phyloP scores from a whole-genome alignment of 2,329 filamentous ascomycete species.

The Aspergillus jensenii region DNA sequence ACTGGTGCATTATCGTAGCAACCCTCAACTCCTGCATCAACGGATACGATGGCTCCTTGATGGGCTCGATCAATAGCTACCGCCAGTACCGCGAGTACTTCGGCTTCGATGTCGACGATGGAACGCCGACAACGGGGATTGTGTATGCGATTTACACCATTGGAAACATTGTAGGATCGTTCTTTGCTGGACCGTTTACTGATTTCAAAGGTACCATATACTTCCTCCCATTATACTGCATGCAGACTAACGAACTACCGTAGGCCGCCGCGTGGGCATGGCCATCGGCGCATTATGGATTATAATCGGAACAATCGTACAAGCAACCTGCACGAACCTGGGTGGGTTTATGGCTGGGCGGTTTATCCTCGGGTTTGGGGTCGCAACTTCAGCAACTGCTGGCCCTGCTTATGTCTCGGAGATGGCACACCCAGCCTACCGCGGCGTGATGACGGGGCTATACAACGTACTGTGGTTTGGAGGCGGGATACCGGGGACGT shows the following conservation, averaged over 20 bases:
- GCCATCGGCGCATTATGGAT: conserved; percentile 26
- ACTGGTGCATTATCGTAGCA: conserved; percentile 42
- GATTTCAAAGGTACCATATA: conserved; percentile 35
- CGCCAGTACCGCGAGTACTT: conserved; percentile 47
- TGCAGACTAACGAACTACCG: neutral
- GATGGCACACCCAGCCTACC: conserved; percentile 37
- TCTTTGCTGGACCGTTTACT: conserved; percentile 44
- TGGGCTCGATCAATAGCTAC: conserved; percentile 51
- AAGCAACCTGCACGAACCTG: conserved; percentile 25
- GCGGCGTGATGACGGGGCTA: conserved; percentile 40
- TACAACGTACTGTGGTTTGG: conserved; percentile 47
- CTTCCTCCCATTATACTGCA: no score
- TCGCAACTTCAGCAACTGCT: conserved; percentile 25
- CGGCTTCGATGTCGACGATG: conserved; percentile 37
- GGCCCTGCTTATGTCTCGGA: conserved; percentile 38
- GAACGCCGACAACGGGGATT: conserved; percentile 47
- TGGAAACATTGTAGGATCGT: conserved; percentile 50
- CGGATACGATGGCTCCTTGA: conserved; percentile 51
- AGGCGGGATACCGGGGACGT: conserved; percentile 51
- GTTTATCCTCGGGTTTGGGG: conserved; percentile 33
- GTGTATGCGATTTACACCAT: conserved; percentile 52
- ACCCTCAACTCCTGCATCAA: conserved; percentile 49
- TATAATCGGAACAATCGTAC: conserved; percentile 28
- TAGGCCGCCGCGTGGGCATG: conserved; percentile 30
- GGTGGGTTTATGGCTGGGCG: conserved; percentile 31